Evolutionary conservation across 2,329 filamentous ascomycete species (phyloP).

Genomic region (Conoideocrella luteorostrata): DNA sequence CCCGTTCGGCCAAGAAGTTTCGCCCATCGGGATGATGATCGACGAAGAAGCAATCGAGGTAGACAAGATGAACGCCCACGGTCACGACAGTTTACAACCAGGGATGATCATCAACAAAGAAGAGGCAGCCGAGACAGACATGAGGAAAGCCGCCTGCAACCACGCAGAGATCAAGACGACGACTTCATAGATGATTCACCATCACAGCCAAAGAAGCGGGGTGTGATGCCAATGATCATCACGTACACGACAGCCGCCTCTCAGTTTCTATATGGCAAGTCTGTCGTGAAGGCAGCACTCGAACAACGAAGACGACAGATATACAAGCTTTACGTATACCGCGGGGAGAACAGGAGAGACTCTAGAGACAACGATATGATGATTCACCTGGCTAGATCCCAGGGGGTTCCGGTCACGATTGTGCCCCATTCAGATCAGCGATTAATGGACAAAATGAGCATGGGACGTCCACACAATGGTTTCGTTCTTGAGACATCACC

Average conservation of each 20-base stretch:
- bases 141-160: background rate
- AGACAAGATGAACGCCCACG: background rate
- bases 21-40: background rate
- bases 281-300: conserved; percentile 74
- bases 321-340: conserved; percentile 78
- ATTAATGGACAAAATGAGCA: conserved; percentile 77
- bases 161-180: background rate
- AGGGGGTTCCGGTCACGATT: conserved; percentile 48
- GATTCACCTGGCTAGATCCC: conserved; percentile 38
- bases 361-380: conserved; percentile 38
- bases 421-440: conserved; percentile 57
- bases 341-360: conserved; percentile 47
- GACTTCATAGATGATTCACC: background rate
- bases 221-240: conserved; percentile 30
- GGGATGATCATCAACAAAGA: background rate
- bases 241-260: conserved; percentile 76
- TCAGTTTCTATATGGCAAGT: conserved; percentile 83
- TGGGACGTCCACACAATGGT: conserved; percentile 81
- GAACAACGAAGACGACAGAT: conserved; percentile 60
- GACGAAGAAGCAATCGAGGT: background rate
- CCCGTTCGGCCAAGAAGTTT: conserved; percentile 15
- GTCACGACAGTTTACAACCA: no score
- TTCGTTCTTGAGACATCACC: conserved; percentile 82
- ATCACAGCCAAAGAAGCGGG: conserved; percentile 16
- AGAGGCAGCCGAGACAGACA: background rate